These are phyloP conservation scores for Elsinoe perseae DNA, from an alignment of 2,329 filamentous ascomycete species.

Conservation along the genomic window DNA sequence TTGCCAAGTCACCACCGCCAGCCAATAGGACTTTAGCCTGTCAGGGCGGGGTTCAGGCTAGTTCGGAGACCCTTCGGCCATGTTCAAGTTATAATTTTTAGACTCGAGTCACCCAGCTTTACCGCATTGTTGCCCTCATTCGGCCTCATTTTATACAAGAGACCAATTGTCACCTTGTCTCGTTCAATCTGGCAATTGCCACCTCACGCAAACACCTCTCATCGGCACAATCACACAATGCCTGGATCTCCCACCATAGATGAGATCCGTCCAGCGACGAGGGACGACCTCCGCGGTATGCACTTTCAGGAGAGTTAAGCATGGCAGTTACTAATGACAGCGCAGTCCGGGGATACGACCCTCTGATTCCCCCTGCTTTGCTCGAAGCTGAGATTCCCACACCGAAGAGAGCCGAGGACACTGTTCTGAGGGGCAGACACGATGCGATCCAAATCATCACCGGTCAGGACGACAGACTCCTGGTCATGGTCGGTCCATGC, in stretches of 20 bases:
- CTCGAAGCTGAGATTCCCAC: conserved; percentile 77
- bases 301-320: conserved; percentile 16
- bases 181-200: background rate
- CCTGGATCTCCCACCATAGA: conserved; percentile 28
- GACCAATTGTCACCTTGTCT: background rate
- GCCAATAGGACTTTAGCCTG: background rate
- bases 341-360: conserved; percentile 85
- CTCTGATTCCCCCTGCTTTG: conserved; percentile 79
- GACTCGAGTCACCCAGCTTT: background rate
- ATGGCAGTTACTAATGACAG: background rate
- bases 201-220: background rate
- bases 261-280: conserved; percentile 28
- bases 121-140: background rate
- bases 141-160: background rate
- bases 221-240: conserved; percentile 9
- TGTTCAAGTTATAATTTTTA: background rate
- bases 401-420: conserved; percentile 52
- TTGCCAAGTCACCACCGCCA: background rate
- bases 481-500: conserved; percentile 92
- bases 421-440: conserved; percentile 63
- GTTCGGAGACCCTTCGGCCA: background rate
- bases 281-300: conserved; percentile 48
- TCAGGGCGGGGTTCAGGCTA: conserved; percentile 6
- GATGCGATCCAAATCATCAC: conserved; percentile 68
- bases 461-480: conserved; percentile 72